Percentiles rank a stretch among this genome's conserved stretches.
These are phyloP conservation scores for Ogataea polymorpha DNA, from an alignment of 805 yeast species.

Conservation along the genomic window DNA sequence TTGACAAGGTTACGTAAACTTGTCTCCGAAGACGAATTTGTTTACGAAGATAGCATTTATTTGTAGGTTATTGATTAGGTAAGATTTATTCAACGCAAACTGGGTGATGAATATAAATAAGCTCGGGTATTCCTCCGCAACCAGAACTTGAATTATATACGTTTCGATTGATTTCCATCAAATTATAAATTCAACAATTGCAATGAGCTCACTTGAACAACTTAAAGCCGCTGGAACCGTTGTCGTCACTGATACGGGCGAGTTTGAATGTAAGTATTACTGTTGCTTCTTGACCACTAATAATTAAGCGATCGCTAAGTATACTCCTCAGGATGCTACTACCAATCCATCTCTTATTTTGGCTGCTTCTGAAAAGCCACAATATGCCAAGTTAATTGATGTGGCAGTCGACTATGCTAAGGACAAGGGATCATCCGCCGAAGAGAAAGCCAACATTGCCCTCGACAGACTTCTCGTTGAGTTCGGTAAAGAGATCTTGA, in stretches of 20 bases:
- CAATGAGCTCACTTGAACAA: constrained; percentile 74
- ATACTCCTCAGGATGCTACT: constrained; percentile 98
- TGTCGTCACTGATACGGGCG: constrained; percentile 99
- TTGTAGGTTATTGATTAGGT: constrained; percentile 2
- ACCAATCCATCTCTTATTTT: constrained; percentile 97
- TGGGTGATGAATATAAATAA: constrained; percentile 2
- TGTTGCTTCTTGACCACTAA: constrained; percentile 6
- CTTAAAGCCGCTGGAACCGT: constrained; percentile 93
- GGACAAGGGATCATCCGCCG: constrained; percentile 51
- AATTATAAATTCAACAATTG: constrained; percentile 1
- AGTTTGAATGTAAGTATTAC: constrained; percentile 65
- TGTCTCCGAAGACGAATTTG: constrained; percentile 1
- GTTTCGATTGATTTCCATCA: neutral
- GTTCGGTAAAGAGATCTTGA: constrained; percentile 90
- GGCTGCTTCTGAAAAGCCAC: constrained; percentile 90
- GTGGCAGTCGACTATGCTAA: constrained; percentile 86
- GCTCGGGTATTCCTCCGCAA: constrained; percentile 5
- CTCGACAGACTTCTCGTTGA: constrained; percentile 91
- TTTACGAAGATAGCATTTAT: neutral
- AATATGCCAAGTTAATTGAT: constrained; percentile 86
- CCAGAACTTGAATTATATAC: neutral
- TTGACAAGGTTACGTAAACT: neutral
- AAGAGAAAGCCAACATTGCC: constrained; percentile 76
- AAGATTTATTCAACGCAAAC: constrained; percentile 2
- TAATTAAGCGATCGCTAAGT: constrained; percentile 78